Conservation (phyloP, 1,284 basidiomycete genomes). For the Filobasidium uniguttulatum region DNA sequence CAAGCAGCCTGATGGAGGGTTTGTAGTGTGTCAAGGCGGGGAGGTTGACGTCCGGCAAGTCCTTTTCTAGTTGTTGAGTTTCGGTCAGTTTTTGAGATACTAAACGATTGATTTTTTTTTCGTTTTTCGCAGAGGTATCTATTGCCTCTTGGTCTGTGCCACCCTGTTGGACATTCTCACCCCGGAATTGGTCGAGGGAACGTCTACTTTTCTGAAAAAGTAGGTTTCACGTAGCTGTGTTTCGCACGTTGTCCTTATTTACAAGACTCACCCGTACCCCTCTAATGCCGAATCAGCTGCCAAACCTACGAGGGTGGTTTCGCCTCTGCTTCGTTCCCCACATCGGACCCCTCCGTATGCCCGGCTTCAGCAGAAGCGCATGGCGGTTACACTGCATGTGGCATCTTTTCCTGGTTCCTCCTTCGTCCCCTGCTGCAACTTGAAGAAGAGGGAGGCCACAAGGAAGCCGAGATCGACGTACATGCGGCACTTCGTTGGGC, state of each 20-base stretch:
- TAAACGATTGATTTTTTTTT: constrained; percentile 19
- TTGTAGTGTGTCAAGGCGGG: constrained; percentile 70
- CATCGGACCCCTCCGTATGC: constrained; percentile 24
- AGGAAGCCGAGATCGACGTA: constrained; percentile 37
- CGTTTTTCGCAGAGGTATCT: constrained; percentile 47
- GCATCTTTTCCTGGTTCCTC: constrained; percentile 69
- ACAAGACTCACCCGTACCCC: not conserved
- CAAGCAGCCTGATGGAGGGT: constrained; percentile 89
- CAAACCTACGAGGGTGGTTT: constrained; percentile 99
- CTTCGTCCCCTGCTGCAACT: constrained; percentile 37
- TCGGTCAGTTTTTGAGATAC: constrained; percentile 1
- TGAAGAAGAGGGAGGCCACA: constrained; percentile 2
- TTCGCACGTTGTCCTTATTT: not conserved
- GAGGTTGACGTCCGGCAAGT: constrained; percentile 84
- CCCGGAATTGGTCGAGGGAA: constrained; percentile 56
- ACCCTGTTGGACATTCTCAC: constrained; percentile 68
- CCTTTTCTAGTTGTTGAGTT: constrained; percentile 1
- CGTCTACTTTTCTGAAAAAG: constrained; percentile 40
- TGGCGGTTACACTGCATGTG: constrained; percentile 93
- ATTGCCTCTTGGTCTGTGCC: constrained; percentile 60
- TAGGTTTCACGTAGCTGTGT: constrained; percentile 15
- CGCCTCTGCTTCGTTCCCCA: constrained; percentile 51
- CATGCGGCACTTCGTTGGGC: constrained; percentile 64
- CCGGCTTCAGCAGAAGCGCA: constrained; percentile 73
- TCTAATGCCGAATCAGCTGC: constrained; percentile 44